Evolutionary conservation across 306 rosid genomes (phyloP), one percentile per base, ranked within the genome.

Genomic region (Pachyrhizus erosus): DNA sequence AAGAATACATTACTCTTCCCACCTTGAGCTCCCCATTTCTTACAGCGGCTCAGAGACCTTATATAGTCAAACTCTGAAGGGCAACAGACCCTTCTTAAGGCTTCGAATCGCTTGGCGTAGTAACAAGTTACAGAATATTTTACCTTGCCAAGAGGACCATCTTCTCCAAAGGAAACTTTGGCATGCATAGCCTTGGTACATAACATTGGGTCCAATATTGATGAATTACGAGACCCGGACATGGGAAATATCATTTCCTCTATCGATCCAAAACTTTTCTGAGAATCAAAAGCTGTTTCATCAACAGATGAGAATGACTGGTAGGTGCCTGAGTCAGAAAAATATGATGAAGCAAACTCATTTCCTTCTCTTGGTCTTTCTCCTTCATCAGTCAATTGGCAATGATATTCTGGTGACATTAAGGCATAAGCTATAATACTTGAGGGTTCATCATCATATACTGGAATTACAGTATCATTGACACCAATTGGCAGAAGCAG

Each of bases 1-100:
- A 96, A 96, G 84, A 96, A 96, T 26, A 89, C 99, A 62, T 96
- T 96, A 84, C 98, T 96, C 92, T 96, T 96, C 15, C 99, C 99
- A 75, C 99, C 99, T 86, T 93, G 97, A 87, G 99, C 98, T 82
- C 97, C 89, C 99, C 99, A 96, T 77, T 89, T 91, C 91, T 91
- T 96, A 80, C 99, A 92, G 80, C 98, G 98, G 77, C 99, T 91
- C 40, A 96, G 86, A 82, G 99, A 96, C 88, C 98, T 92, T 81
- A 93, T 66, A 55, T 70, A 96, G 80, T 93, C 97, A 0, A 91
- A 89, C 88, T 96, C 99, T 4, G 98, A 93, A 79, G 94, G 90
- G 82, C 99, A 96, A 60, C 98, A 93, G 66, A 88, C 89, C 87
- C 87, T 92, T 84, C 99, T 87, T 73, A 96, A 84, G 84, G 94